A percentile compares a stretch with the other conserved stretches of the same genome.
Conservation (phyloP, 192 early-diverging fungal genomes). For the Coemansia sp. region DNA sequence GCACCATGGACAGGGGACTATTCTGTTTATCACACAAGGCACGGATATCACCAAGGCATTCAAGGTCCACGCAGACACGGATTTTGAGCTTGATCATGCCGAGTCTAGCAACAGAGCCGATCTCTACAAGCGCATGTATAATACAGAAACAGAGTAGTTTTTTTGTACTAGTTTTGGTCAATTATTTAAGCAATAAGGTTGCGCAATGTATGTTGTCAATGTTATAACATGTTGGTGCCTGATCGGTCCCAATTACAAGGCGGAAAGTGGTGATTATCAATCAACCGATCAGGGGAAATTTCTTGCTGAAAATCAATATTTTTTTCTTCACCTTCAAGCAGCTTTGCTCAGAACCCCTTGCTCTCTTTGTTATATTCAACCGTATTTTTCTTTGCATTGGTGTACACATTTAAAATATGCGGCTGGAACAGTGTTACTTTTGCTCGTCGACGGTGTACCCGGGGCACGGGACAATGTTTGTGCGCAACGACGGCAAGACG, state of each 20-base stretch:
- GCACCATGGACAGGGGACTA: constrained; percentile 36
- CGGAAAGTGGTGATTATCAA: too few relatives aligned
- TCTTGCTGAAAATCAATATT: too few relatives aligned
- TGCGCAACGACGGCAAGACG: constrained; percentile 94
- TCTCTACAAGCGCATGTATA: background rate
- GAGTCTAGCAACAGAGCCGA: constrained; percentile 20
- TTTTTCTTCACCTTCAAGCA: too few relatives aligned
- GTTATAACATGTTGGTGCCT: too few relatives aligned
- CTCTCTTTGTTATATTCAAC: too few relatives aligned
- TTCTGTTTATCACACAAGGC: constrained; percentile 38
- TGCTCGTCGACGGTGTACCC: constrained; percentile 96
- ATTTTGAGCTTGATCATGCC: constrained; percentile 8
- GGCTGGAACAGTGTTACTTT: constrained; percentile 99
- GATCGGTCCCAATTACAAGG: too few relatives aligned
- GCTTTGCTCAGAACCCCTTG: too few relatives aligned
- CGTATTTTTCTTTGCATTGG: background rate
- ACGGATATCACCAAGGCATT: constrained; percentile 11
- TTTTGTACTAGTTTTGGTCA: too few relatives aligned
- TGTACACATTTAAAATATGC: constrained; percentile 60
- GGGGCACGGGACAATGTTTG: constrained; percentile 98
- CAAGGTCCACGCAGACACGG: constrained; percentile 22
- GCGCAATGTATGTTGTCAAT: too few relatives aligned
- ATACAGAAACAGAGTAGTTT: too few relatives aligned
- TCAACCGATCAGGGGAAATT: too few relatives aligned
- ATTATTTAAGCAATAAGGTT: too few relatives aligned